Conservation (phyloP, 1,139 yeast genomes). For the Suhomyces ambrosiae region DNA sequence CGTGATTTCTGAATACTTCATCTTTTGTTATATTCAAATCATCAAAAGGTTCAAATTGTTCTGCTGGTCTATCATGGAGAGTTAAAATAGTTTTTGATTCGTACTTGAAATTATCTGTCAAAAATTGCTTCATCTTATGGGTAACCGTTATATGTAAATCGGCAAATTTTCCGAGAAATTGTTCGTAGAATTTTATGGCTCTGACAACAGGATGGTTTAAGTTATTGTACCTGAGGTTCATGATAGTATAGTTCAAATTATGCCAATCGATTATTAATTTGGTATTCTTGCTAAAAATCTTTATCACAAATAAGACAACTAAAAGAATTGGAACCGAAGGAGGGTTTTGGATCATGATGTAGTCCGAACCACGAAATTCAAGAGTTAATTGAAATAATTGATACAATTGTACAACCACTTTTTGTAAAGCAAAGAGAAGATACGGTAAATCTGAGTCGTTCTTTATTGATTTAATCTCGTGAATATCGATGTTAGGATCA, state of each 20-base stretch:
- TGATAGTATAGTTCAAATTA: constrained; percentile 83
- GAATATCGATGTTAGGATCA: constrained; percentile 54
- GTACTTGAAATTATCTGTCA: constrained; percentile 57
- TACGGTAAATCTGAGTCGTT: constrained; percentile 54
- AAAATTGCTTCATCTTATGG: constrained; percentile 63
- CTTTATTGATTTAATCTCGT: constrained; percentile 48
- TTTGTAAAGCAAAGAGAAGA: constrained; percentile 57
- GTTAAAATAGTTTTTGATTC: constrained; percentile 38
- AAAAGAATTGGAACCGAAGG: constrained; percentile 86
- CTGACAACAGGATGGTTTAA: constrained; percentile 63
- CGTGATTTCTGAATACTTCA: constrained; percentile 40
- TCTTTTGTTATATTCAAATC: constrained; percentile 22
- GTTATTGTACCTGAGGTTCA: constrained; percentile 64
- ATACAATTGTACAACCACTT: constrained; percentile 59
- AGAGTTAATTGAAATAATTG: constrained; percentile 51
- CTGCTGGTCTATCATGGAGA: constrained; percentile 76
- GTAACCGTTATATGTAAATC: constrained; percentile 79
- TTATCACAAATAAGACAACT: constrained; percentile 57
- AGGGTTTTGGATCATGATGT: constrained; percentile 85
- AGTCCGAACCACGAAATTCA: constrained; percentile 63
- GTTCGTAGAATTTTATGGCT: constrained; percentile 60
- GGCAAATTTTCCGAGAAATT: constrained; percentile 56
- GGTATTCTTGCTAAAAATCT: constrained; percentile 57
- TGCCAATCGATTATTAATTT: constrained; percentile 92
- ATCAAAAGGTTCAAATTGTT: constrained; percentile 58